Base-by-base conservation (phyloP, 1,284 basidiomycete genomes). In the Cutaneotrichosporon sp. region DNA sequence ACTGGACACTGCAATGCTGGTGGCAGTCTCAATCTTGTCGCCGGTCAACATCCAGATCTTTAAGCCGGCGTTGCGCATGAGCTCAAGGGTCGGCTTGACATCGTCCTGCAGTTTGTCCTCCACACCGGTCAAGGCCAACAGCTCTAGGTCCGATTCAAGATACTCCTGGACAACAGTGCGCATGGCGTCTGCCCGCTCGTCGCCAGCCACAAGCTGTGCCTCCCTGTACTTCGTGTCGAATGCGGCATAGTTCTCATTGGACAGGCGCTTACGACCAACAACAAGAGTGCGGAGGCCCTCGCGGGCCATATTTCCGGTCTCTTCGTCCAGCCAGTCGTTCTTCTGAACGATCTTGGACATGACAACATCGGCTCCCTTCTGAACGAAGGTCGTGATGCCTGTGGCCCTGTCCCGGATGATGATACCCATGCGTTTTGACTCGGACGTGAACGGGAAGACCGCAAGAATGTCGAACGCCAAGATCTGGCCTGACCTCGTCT, bases 11-110 rank as follows among this genome's bases (percentile, higher is more conserved):
- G 96, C 95, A 72, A 99, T 99, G 80, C 95, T 97, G 36, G 95
- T 91, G 8, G 97, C 97, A 3, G 97, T 99, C 83, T 99, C 97
- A 67, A 99, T 94, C 83, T 99, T 99, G 82, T 99, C 97, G 0
- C 97, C 97, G 0, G 97, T 99, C 72, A 99, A 83, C 97, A 99
- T 99, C 97, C 97, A 99, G 62, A 99, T 97, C 84, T 93, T 97
- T 81, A 99, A 89, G 2, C 96, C 96, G 0, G 96, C 97, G 76
- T 99, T 99, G 67, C 95, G 84, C 69, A 99, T 80, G 56, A 98
- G 77, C 81, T 99, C 97, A 66, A 99, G 81, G 0, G 97, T 98
- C 49, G 89, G 87, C 79, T 91, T 95, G 71, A 99, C 96, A 47
- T 96, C 95, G 65, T 98, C 96, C 74, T 99, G 97, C 63, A 99